phyloP scores from a whole-genome alignment of 495 filamentous ascomycete genomes.

The Entonaema liquescens region DNA sequence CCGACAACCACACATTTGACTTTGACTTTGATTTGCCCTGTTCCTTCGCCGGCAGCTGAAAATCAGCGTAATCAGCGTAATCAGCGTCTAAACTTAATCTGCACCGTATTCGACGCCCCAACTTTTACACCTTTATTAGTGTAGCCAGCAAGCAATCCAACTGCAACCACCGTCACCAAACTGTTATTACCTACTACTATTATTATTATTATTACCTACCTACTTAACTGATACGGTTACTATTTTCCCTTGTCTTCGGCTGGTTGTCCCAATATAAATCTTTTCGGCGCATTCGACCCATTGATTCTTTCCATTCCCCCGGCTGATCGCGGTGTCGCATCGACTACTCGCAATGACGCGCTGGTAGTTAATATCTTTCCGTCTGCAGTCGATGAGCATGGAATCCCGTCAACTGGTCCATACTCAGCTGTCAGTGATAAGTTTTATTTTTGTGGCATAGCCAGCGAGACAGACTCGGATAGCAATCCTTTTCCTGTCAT shows the following conservation, averaged over 20 bases:
- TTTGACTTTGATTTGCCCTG: slow-evolving; percentile 35
- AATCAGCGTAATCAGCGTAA: no score
- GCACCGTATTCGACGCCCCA: slow-evolving; percentile 32
- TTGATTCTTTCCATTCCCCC: slow-evolving; percentile 10
- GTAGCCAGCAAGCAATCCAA: neutral
- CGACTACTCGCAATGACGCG: slow-evolving; percentile 39
- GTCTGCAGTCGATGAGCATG: slow-evolving; percentile 40
- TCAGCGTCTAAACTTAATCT: slow-evolving; percentile 34
- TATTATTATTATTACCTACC: slow-evolving; percentile 2
- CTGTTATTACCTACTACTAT: neutral
- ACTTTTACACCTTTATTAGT: slow-evolving; percentile 12
- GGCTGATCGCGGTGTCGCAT: slow-evolving; percentile 33
- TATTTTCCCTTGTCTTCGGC: neutral
- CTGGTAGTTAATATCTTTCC: slow-evolving; percentile 31
- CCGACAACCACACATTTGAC: slow-evolving; percentile 33
- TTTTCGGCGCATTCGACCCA: slow-evolving; percentile 19
- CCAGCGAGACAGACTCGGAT: slow-evolving; percentile 4
- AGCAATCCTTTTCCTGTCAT: slow-evolving; percentile 36
- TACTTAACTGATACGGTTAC: no score
- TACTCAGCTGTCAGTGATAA: slow-evolving; percentile 37
- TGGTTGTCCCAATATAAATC: neutral
- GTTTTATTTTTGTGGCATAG: slow-evolving; percentile 24
- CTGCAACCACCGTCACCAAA: neutral
- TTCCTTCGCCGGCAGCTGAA: slow-evolving; percentile 29
- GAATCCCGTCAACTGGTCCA: slow-evolving; percentile 33